Evolutionary conservation across 768 basidiomycete species (phyloP), one percentile per base, ranked within the genome.

Genomic region (Suillus bovinus): DNA sequence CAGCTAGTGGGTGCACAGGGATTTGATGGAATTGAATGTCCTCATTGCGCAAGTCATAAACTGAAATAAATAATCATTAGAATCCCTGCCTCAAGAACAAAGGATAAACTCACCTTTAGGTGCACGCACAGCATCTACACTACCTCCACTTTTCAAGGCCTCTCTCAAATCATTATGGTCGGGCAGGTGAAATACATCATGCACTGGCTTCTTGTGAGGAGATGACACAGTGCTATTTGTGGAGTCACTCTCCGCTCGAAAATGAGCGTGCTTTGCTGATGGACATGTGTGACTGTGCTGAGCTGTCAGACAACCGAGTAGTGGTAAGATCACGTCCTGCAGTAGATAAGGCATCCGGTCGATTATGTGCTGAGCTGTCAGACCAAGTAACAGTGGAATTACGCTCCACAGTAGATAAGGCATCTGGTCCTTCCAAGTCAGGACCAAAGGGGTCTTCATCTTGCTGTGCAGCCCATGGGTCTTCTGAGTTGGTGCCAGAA

Each of bases 61-160:
- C 44, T 46, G 13, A 42, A 42, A n/a, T 42, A 2, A 10, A 42
- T 42, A 10, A 20, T n/a, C 20, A n/a, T 42, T 44, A 44, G 42
- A 44, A 44, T 42, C 8, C 20, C 42, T 42, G 42, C 42, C 20
- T 46, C 44, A 46, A 46, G 44, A n/a, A 46, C 22, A 22, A 46
- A 4, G 44, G n/a, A 42, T 42, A n/a, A 22, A 34, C 55, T 34
- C 41, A 58, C 61, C 61, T 50, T 33, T 42, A 10, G 44, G 47
- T 62, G n/a, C n/a, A 58, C 56, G 42, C 55, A n/a, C 6, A 62
- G 38, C 42, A 20, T 58, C 24, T 5, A 24, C 31, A 14, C 34
- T 57, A 6, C 61, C 61, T 20, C 61, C 55, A n/a, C 10, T 27
- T 24, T 62, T 44, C 14, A 62, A 49, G 16, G 56, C 56, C 22